Conservation (phyloP, 2,329 filamentous ascomycete genomes). For the Parasarocladium wereldwijsianum region DNA sequence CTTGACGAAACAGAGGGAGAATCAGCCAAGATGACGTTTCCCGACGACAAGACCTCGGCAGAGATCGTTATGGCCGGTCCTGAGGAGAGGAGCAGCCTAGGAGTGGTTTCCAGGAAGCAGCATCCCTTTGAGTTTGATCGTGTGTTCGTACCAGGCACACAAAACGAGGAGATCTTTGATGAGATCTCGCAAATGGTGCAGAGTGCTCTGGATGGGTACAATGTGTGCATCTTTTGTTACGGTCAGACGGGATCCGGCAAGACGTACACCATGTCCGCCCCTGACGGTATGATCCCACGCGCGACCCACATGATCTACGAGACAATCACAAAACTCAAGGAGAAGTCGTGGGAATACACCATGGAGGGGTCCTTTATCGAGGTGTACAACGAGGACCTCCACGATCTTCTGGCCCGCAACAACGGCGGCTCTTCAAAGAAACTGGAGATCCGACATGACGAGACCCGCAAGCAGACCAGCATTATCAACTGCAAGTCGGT, state of each 20-base stretch:
- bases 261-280: slow-evolving; percentile 86
- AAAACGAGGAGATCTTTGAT: slow-evolving; percentile 80
- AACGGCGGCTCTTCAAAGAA: slow-evolving; percentile 55
- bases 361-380: slow-evolving; percentile 95
- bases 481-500: slow-evolving; percentile 71
- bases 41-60: slow-evolving; percentile 70
- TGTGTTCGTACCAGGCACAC: slow-evolving; percentile 65
- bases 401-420: slow-evolving; percentile 57
- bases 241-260: slow-evolving; percentile 96
- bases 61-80: slow-evolving; percentile 75
- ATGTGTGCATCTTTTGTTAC: slow-evolving; percentile 98
- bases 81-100: slow-evolving; percentile 71
- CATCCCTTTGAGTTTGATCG: slow-evolving; percentile 86
- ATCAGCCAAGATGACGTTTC: slow-evolving; percentile 62
- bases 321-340: slow-evolving; percentile 66
- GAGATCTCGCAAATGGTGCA: slow-evolving; percentile 96
- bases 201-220: slow-evolving; percentile 91
- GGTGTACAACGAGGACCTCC: slow-evolving; percentile 95
- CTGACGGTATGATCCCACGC: slow-evolving; percentile 87
- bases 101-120: slow-evolving; percentile 59
- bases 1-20: slow-evolving; percentile 44
- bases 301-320: slow-evolving; percentile 90
- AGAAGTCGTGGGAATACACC: slow-evolving; percentile 86
- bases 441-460: slow-evolving; percentile 80
- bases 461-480: slow-evolving; percentile 63